Conservation (phyloP, 1,284 basidiomycete genomes). For the Xerocomus amazonicus region DNA sequence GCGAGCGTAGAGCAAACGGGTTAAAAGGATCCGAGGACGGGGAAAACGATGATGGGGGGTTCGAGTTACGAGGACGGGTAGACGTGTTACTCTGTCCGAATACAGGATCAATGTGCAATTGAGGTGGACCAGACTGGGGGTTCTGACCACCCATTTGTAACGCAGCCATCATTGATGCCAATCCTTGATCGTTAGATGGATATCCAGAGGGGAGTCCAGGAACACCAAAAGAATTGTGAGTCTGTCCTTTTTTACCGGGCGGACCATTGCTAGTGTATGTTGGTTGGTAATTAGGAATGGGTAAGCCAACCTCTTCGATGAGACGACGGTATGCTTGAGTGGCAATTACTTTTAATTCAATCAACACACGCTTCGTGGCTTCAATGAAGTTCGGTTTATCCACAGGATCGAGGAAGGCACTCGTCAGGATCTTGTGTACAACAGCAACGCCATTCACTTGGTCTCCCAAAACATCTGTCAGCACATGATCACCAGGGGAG, state of each 20-base stretch:
- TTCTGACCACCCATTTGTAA: conserved; percentile 84
- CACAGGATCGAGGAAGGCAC: conserved; percentile 71
- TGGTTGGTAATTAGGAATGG: conserved; percentile 81
- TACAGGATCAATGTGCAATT: conserved; percentile 64
- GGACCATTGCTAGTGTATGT: conserved; percentile 66
- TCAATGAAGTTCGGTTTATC: conserved; percentile 74
- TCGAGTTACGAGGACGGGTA: conserved; percentile 46
- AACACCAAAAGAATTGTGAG: conserved; percentile 57
- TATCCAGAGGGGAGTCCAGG: conserved; percentile 75
- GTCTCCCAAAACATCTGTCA: conserved; percentile 91
- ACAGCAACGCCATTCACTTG: conserved; percentile 95
- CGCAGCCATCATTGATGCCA: conserved; percentile 86
- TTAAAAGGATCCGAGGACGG: conserved; percentile 70
- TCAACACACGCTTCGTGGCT: conserved; percentile 84
- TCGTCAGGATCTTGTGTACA: conserved; percentile 89
- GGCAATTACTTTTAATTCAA: conserved; percentile 83
- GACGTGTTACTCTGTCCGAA: conserved; percentile 41
- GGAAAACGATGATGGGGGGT: conserved; percentile 54
- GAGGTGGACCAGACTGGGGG: conserved; percentile 72
- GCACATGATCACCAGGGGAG: conserved; percentile 80
- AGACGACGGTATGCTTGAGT: conserved; percentile 91
- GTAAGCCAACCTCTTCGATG: conserved; percentile 91
- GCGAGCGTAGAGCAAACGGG: conserved; percentile 64
- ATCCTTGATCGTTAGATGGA: conserved; percentile 73
- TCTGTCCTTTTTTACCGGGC: conserved; percentile 63